phyloP scores from a whole-genome alignment of 2,329 filamentous ascomycete species.

The Byssoonygena ceratinophila region DNA sequence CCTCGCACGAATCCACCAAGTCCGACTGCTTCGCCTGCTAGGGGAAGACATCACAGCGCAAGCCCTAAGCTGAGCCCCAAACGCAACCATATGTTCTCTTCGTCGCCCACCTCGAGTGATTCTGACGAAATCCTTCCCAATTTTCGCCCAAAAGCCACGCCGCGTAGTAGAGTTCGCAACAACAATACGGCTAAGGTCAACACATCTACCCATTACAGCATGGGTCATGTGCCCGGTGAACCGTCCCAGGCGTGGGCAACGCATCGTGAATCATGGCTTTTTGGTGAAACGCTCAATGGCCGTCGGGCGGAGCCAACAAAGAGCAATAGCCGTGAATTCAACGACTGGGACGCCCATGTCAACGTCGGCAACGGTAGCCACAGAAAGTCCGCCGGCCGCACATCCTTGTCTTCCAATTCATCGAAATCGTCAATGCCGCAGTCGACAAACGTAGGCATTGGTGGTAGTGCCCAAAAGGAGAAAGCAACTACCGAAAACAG shows the following conservation, averaged over 20 bases:
- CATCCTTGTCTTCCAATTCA: conserved; percentile 1
- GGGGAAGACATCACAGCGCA: conserved; percentile 34
- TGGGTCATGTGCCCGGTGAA: conserved; percentile 26
- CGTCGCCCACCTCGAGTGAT: conserved; percentile 34
- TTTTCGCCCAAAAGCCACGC: conserved; percentile 34
- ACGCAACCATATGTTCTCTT: conserved; percentile 25
- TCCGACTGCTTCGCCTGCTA: conserved; percentile 16
- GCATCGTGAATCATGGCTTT: conserved; percentile 15
- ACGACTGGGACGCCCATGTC: conserved; percentile 23
- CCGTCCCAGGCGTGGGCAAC: conserved; percentile 18
- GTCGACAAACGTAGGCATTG: not conserved
- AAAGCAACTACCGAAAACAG: not conserved
- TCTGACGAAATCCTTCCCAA: conserved; percentile 25
- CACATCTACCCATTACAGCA: conserved; percentile 20
- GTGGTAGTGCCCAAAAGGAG: not conserved
- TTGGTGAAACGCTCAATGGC: conserved; percentile 17
- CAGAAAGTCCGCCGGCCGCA: not conserved
- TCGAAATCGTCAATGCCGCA: not conserved
- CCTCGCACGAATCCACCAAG: conserved; percentile 31
- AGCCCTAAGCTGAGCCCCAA: conserved; percentile 34
- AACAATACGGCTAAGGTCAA: conserved; percentile 22
- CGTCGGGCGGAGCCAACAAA: conserved; percentile 6
- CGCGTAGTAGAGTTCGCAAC: conserved; percentile 30
- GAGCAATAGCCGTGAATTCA: conserved; percentile 13
- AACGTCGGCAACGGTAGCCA: conserved; percentile 13